phyloP scores from a whole-genome alignment of 2,329 filamentous ascomycete genomes.

The Coleophoma crateriformis region DNA sequence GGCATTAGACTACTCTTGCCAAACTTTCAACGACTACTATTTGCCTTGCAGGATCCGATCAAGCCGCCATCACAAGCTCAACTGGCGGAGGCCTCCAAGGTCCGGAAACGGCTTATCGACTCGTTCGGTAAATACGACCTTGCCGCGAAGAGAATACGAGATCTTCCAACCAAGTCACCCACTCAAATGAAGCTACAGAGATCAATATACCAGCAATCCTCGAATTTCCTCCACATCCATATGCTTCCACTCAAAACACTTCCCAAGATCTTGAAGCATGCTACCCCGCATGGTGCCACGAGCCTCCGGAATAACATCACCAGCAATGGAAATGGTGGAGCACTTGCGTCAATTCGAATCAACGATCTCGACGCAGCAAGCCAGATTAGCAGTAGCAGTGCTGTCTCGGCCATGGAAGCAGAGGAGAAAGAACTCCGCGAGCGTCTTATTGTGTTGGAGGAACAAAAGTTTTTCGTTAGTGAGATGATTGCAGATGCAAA shows the following conservation, averaged over 20 bases:
- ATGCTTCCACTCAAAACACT: conserved; percentile 67
- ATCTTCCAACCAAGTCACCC: conserved; percentile 57
- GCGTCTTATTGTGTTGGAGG: conserved; percentile 62
- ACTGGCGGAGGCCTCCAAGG: conserved; percentile 63
- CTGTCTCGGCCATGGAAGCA: conserved; percentile 58
- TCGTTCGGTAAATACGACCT: conserved; percentile 67
- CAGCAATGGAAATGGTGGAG: conserved; percentile 21
- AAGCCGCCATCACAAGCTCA: conserved; percentile 41
- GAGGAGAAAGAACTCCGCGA: conserved; percentile 67
- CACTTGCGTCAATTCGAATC: conserved; percentile 55
- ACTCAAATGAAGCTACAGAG: conserved; percentile 62
- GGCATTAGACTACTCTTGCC: conserved; percentile 65
- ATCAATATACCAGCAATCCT: conserved; percentile 63
- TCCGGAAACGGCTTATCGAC: conserved; percentile 66
- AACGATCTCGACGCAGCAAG: conserved; percentile 44
- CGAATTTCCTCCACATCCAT: conserved; percentile 64
- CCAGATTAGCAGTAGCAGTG: conserved; percentile 48
- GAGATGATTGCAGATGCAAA: conserved; percentile 68
- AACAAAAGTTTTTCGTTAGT: conserved; percentile 66
- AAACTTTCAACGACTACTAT: conserved; percentile 62
- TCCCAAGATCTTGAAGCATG: conserved; percentile 55
- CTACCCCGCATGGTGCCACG: conserved; percentile 45
- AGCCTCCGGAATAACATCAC: conserved; percentile 28
- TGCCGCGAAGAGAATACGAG: conserved; percentile 62
- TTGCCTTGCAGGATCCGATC: conserved; percentile 60